Conservation (phyloP, 257 asterid genomes). For the Solanum clarkiae region DNA sequence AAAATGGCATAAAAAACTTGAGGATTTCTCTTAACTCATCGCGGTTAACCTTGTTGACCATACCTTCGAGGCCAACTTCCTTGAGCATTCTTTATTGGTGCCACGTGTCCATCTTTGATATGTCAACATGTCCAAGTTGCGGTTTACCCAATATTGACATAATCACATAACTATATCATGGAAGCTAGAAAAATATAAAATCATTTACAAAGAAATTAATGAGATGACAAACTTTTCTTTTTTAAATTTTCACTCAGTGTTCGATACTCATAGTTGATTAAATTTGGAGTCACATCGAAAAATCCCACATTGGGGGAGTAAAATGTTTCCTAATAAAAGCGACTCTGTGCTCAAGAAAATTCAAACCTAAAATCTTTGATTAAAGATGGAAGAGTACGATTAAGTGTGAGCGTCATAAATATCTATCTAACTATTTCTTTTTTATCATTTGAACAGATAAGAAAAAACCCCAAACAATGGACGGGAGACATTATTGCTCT, state of each 20-base stretch:
- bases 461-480: neutral
- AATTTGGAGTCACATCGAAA: too few species aligned
- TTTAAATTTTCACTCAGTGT: fast-evolving
- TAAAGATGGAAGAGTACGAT: too few species aligned
- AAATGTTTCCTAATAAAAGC: too few species aligned
- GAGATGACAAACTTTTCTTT: neutral
- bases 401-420: neutral
- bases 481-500: neutral
- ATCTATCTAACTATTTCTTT: neutral
- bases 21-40: too few species aligned
- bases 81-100: neutral
- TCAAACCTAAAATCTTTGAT: too few species aligned
- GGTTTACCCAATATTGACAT: neutral
- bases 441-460: neutral
- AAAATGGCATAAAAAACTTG: too few species aligned
- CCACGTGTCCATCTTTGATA: neutral
- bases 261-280: too few species aligned
- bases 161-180: neutral
- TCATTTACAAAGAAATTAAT: neutral
- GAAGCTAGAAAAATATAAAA: neutral
- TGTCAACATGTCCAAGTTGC: neutral
- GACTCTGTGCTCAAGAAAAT: too few species aligned
- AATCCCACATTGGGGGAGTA: too few species aligned
- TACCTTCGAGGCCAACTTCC: neutral
- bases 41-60: neutral